Evolutionary conservation across 441 rosid species (phyloP).

Genomic region (Isatis lusitanica): DNA sequence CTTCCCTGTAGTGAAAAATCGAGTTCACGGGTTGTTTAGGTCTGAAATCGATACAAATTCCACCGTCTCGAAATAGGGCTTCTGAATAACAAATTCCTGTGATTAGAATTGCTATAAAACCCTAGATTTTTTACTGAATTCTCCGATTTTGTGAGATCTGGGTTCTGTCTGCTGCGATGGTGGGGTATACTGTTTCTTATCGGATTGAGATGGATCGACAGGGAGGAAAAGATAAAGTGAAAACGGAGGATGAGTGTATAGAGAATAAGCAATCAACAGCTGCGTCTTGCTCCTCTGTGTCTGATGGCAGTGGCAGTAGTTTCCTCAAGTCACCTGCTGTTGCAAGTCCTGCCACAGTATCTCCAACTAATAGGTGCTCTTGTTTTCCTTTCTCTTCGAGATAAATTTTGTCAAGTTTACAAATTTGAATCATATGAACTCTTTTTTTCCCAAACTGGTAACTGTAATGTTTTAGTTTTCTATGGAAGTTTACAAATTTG

Average conservation of each 20-base stretch:
- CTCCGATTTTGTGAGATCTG: constrained; percentile 53
- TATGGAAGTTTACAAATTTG: neutral
- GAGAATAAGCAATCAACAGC: constrained; percentile 79
- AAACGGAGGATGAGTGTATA: constrained; percentile 65
- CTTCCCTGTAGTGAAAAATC: constrained; percentile 24
- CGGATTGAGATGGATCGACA: constrained; percentile 41
- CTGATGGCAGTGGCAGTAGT: constrained; percentile 78
- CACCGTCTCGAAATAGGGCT: neutral
- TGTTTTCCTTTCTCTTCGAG: neutral
- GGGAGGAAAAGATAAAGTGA: constrained; percentile 55
- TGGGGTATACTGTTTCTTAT: constrained; percentile 28
- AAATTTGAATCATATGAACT: neutral
- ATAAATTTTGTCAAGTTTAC: neutral
- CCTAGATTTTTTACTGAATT: constrained; percentile 52
- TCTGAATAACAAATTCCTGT: neutral
- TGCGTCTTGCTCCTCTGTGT: constrained; percentile 76
- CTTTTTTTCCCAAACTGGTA: neutral
- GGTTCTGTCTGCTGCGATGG: constrained; percentile 35
- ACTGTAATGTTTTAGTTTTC: neutral
- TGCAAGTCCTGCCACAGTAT: constrained; percentile 66
- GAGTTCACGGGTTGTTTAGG: constrained; percentile 11
- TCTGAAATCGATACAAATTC: constrained; percentile 6
- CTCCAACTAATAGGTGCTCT: constrained; percentile 62
- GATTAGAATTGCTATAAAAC: constrained; percentile 39
- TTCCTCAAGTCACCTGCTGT: constrained; percentile 65